Base-by-base conservation (phyloP, 2,329 filamentous ascomycete species). In the Fusarium gaditjirri region DNA sequence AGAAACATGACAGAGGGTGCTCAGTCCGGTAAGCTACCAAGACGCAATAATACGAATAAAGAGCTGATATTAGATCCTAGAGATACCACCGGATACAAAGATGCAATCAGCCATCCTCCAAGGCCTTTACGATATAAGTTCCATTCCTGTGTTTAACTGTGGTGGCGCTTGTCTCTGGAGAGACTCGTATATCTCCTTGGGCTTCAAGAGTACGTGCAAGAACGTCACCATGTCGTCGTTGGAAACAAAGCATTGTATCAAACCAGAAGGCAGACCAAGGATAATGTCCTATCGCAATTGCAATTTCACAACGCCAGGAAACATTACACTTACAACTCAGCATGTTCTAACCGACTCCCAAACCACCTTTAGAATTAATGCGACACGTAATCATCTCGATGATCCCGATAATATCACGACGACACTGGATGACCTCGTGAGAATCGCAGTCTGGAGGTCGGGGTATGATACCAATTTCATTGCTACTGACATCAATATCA, bases 41-140 rank as follows among this genome's bases (percentile, higher is more conserved):
- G 5, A 21, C 5, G 3, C 7, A 16, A 31, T 8, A 8, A 5
- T 7, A 6, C 8, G 29, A 7, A 2, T 2, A 23, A 25, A 17
- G 19, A 4, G 17, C 35, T 54, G 17, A 39, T 14, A 6, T 4
- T 9, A 2, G 7, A 2, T 11, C 17, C 11, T 33, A 54, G 52
- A 54, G 6, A 19, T 42, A n/a, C 52, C 21, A 0, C 21, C 38
- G 4, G 52, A 54, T 12, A 31, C 21, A 16, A 27, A 54, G 8
- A 42, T 54, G 52, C 36, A 54, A 33, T 41, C 36, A 0, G 52
- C 52, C 14, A 54, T 54, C 5, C 52, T 54, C 1, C 52, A 54
- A 25, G 52, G 52, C 0, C 25, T 54, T 31, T 54, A 41, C 3
- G 8, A 33, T 5, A 54, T 54, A n/a, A 42, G 35, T 42, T 41